A percentile compares a stretch with the other conserved stretches of the same genome.
These are phyloP conservation scores for Tetrahymena borealis DNA, from an alignment of 73 alveolate species.

Conservation along the genomic window DNA sequence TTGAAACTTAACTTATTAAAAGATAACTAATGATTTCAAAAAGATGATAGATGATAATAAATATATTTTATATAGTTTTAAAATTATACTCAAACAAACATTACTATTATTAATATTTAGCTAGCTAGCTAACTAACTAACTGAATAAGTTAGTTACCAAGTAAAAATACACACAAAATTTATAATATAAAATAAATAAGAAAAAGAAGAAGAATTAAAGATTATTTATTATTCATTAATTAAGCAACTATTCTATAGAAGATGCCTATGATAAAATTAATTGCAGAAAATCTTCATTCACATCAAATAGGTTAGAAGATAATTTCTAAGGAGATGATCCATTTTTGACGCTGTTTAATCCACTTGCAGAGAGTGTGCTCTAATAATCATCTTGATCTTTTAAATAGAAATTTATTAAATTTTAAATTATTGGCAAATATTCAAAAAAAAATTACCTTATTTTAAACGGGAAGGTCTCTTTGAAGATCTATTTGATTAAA, in stretches of 20 bases:
- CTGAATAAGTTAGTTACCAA: too few species aligned
- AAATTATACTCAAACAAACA: too few species aligned
- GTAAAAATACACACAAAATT: too few species aligned
- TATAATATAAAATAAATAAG: too few species aligned
- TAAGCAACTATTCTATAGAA: neutral
- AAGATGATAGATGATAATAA: too few species aligned
- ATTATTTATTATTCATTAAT: neutral
- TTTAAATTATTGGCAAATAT: too few species aligned
- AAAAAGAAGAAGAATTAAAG: too few species aligned
- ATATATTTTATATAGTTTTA: too few species aligned
- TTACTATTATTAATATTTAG: too few species aligned
- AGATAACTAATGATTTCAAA: too few species aligned
- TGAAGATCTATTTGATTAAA: neutral
- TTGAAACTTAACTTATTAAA: too few species aligned
- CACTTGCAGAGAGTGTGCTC: neutral
- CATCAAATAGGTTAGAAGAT: neutral
- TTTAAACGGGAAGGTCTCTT: neutral
- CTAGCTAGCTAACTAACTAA: too few species aligned
- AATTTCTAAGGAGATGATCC: neutral
- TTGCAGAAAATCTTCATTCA: neutral
- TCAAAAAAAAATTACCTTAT: neutral
- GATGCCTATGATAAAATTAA: neutral
- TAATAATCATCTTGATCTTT: neutral
- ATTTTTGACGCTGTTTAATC: neutral
- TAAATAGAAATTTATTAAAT: neutral